Evolutionary conservation across 305 asterid species (phyloP).

Genomic region (Solanum chacoense): DNA sequence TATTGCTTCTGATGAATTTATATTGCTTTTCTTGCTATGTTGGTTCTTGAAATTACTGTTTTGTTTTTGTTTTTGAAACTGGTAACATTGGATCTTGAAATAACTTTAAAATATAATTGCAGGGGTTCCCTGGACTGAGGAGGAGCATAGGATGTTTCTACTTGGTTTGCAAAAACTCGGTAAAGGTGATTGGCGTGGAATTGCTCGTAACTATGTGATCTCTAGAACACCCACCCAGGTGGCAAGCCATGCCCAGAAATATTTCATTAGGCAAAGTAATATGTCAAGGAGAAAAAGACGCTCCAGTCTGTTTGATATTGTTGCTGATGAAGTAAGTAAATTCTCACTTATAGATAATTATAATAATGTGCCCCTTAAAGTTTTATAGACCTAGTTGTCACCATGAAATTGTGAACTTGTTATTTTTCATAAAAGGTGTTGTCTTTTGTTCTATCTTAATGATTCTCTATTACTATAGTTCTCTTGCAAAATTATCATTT

Average conservation of each 20-base stretch:
- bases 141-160: constrained; percentile 88
- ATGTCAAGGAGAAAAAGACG: constrained; percentile 90
- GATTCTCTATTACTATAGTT: neutral
- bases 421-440: neutral
- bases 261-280: constrained; percentile 88
- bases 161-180: constrained; percentile 96
- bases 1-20: neutral
- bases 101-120: neutral
- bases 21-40: neutral
- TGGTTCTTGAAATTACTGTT: neutral
- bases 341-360: neutral
- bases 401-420: neutral
- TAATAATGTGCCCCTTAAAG: neutral
- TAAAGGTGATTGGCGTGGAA: constrained; percentile 99
- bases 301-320: constrained; percentile 92
- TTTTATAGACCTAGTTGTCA: neutral
- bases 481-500: neutral
- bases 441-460: neutral
- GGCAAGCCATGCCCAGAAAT: constrained; percentile 97
- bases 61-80: neutral
- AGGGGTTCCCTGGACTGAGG: constrained; percentile 99
- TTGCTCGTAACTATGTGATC: constrained; percentile 85
- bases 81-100: neutral
- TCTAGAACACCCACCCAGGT: constrained; percentile 98
- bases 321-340: constrained; percentile 78